phyloP scores from a whole-genome alignment of 768 basidiomycete species.

The Ramaria sp. region DNA sequence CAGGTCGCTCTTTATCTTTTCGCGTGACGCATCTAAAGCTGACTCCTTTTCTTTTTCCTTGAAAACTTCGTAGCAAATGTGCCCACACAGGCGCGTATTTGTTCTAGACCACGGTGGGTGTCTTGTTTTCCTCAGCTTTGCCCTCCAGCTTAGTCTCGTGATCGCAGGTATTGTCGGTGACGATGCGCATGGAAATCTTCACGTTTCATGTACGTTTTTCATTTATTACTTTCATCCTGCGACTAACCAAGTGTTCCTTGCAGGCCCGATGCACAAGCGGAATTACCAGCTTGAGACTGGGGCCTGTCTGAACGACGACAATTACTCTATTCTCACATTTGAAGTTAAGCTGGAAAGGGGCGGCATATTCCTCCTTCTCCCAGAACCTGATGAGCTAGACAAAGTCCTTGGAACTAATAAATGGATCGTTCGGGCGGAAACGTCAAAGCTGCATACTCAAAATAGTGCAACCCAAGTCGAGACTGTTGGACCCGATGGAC shows the following conservation, averaged over 20 bases:
- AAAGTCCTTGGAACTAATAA: conserved; percentile 50
- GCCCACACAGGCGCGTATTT: conserved; percentile 47
- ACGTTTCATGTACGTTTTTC: conserved; percentile 34
- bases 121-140: not conserved
- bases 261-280: conserved; percentile 54
- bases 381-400: conserved; percentile 41
- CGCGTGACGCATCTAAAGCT: not conserved
- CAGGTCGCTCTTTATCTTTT: conserved; percentile 33
- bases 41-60: no score
- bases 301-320: conserved; percentile 44
- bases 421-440: conserved; percentile 50
- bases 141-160: not conserved
- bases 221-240: conserved; percentile 1
- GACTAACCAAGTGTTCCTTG: conserved; percentile 15
- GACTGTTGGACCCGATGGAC: conserved; percentile 22
- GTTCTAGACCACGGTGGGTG: conserved; percentile 48
- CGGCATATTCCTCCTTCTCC: conserved; percentile 41
- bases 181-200: conserved; percentile 40
- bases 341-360: conserved; percentile 36
- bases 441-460: conserved; percentile 26
- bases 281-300: conserved; percentile 50
- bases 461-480: conserved; percentile 22
- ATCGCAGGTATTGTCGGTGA: conserved; percentile 44
- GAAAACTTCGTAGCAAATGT: conserved; percentile 22
- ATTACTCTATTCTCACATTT: conserved; percentile 52